Conservation (phyloP, 495 filamentous ascomycete genomes). For the Penicillium arizonense region DNA sequence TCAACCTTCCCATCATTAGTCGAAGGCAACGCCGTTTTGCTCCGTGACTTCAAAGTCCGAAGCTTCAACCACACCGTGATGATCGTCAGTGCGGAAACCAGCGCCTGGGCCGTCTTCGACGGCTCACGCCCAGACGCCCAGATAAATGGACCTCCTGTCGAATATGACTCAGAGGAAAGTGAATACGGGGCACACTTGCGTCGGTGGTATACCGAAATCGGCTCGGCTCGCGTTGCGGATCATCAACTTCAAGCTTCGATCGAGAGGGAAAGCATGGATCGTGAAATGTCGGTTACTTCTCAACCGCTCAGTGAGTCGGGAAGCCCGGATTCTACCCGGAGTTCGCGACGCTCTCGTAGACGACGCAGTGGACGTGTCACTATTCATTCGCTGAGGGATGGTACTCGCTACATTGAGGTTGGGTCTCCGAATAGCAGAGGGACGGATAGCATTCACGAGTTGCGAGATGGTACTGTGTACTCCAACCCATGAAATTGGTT, state of each 20-base stretch:
- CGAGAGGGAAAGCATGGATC: conserved; percentile 28
- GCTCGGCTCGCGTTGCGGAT: conserved; percentile 38
- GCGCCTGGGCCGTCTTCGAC: conserved; percentile 66
- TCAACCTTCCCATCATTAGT: conserved; percentile 65
- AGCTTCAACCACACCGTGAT: conserved; percentile 43
- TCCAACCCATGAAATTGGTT: conserved; percentile 30
- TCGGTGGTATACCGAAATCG: conserved; percentile 37
- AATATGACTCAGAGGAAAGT: conserved; percentile 59
- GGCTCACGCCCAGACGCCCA: conserved; percentile 41
- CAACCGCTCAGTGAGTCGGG: conserved; percentile 34
- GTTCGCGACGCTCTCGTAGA: conserved; percentile 23
- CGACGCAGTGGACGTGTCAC: conserved; percentile 37
- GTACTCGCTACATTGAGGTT: conserved; percentile 42
- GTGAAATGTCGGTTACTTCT: conserved; percentile 33
- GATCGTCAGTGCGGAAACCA: conserved; percentile 48
- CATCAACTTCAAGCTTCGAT: conserved; percentile 38
- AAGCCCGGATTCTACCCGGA: conserved; percentile 32
- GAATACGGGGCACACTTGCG: conserved; percentile 53
- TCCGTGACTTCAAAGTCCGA: conserved; percentile 70
- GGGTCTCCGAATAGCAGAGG: conserved; percentile 27
- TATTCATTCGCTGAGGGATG: conserved; percentile 46
- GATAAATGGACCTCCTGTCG: conserved; percentile 62
- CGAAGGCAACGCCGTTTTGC: conserved; percentile 72
- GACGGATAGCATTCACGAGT: conserved; percentile 42
- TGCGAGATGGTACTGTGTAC: conserved; percentile 47